Conservation (phyloP, 2,329 filamentous ascomycete species). For the Emydomyces testavorans region DNA sequence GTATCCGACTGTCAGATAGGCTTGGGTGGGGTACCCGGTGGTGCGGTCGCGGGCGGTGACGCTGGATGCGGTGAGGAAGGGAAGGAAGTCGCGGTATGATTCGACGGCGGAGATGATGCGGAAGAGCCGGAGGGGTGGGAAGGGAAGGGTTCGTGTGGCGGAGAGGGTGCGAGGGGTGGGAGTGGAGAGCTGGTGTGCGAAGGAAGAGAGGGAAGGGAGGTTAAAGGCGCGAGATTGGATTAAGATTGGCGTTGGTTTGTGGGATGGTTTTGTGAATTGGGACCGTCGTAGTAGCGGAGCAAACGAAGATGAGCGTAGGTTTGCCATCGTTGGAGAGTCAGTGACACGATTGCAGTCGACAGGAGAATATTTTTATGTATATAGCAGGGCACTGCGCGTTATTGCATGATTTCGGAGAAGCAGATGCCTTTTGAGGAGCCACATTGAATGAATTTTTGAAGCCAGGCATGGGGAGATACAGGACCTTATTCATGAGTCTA, state of each 20-base stretch:
- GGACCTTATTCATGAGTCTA: too few species aligned
- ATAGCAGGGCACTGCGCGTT: too few species aligned
- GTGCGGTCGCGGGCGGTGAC: slow-evolving; percentile 61
- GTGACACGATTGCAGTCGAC: too few species aligned
- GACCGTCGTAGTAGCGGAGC: not conserved
- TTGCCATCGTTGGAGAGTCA: not conserved
- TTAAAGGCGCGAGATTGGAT: slow-evolving; percentile 14
- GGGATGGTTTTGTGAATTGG: slow-evolving; percentile 8
- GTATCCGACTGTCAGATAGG: slow-evolving; percentile 75
- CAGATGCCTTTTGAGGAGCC: too few species aligned
- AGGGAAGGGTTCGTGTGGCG: slow-evolving; percentile 65
- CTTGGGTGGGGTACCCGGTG: slow-evolving; percentile 52
- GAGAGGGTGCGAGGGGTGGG: slow-evolving; percentile 54
- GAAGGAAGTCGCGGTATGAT: slow-evolving; percentile 76
- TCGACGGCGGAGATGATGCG: slow-evolving; percentile 77
- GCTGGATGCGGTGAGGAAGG: slow-evolving; percentile 67
- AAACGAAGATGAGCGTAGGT: not conserved
- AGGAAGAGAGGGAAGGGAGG: slow-evolving; percentile 15
- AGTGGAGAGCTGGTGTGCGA: slow-evolving; percentile 14
- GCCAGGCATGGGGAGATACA: too few species aligned
- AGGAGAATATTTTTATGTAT: too few species aligned
- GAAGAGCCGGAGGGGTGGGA: slow-evolving; percentile 61
- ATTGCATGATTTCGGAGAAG: not conserved
- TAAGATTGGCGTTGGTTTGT: not conserved
- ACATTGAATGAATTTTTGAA: too few species aligned